Base-by-base conservation (phyloP, 768 basidiomycete species). In the Psilocybe azurescens region DNA sequence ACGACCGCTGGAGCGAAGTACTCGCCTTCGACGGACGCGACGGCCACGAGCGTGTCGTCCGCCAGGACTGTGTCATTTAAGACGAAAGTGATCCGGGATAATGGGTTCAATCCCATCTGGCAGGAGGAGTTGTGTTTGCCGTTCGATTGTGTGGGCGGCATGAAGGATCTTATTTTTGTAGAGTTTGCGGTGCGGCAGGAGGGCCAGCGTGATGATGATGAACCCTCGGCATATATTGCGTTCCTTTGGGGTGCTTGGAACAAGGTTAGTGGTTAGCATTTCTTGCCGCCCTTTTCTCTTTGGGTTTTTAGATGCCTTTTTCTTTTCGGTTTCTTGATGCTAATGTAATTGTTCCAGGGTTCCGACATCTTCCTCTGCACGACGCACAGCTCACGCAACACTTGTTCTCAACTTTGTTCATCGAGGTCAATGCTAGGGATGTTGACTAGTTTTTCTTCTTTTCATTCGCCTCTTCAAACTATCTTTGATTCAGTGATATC, bases 41-140 rank as follows among this genome's bases (percentile, higher is more conserved):
- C 71, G 0, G 64, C 67, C 30, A 74, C 70, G 18, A 69, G 67
- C 2, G 64, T 71, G 5, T 66, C 75, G 4, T 72, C 76, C 5
- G 79, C 81, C 44, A 78, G 82, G 24, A 79, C 83, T 4, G 73
- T 89, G n/a, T 80, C 81, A 3, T 73, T 73, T 58, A 81, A 83
- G 47, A 97, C 94, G 3, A 76, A 75, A 20, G 78, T 83, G 0
- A 86, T 96, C 58, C 87, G 86, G 75, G 90, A 93, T 72, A 96
- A 96, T 70, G 94, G 95, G 0, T 95, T 97, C 79, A 97, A 97
- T 73, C 97, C 97, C 0, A 77, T 86, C 1, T 98, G 95, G 93
- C 83, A 93, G 64, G 87, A 95, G 68, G 72, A 73, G 41, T 74
- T 95, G 28, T 74, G 76, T 18, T 73, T 96, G 20, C 88, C 89